Evolutionary conservation across 2,329 filamentous ascomycete genomes (phyloP), one percentile per base, ranked within the genome.

Genomic region (Xylariaceae sp.): DNA sequence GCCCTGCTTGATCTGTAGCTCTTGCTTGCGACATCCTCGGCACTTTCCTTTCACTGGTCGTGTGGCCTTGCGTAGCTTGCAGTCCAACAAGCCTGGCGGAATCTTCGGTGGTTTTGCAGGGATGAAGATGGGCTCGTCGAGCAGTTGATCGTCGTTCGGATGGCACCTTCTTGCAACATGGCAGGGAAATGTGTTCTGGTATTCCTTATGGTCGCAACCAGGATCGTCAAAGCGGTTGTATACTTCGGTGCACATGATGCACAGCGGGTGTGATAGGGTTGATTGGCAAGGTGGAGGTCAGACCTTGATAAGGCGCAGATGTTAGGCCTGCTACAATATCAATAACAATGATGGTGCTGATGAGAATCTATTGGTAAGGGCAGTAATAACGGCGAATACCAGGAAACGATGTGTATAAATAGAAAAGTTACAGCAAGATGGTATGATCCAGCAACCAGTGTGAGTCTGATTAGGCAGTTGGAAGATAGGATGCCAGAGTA

Each of bases 101-200:
- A 64, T 42, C 40, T 57, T 60, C 8, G 60, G 50, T 15, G 18
- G 58, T 6, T 32, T 47, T n/a, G 58, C 44, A 2, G 66, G 64
- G 6, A 67, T 56, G 49, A 46, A 61, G 24, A 63, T 55, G 15
- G 64, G 44, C 50, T 64, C 43, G 2, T 46, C 24, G 5, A 70
- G 64, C 11, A 59, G 23, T 35, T 57, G 27, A 29, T 67, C 62
- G 27, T 63, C 61, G 3, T 40, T 50, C 5, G 59, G 47, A 2
- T 36, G 21, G 40, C 49, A 57, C 20, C 69, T 58, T 3, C 61
- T 59, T 1, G 63, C 70, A 1, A 62, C 23, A 36, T 63, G 56
- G 50, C 72, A 74, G 18, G 53, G 54, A 49, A 58, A 68, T 6
- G 68, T 72, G 64, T 71, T 73, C 40, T 73, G 70, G 58, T 69